Evolutionary conservation across 2,329 filamentous ascomycete genomes (phyloP).

Genomic region (Bipolaris cookei): DNA sequence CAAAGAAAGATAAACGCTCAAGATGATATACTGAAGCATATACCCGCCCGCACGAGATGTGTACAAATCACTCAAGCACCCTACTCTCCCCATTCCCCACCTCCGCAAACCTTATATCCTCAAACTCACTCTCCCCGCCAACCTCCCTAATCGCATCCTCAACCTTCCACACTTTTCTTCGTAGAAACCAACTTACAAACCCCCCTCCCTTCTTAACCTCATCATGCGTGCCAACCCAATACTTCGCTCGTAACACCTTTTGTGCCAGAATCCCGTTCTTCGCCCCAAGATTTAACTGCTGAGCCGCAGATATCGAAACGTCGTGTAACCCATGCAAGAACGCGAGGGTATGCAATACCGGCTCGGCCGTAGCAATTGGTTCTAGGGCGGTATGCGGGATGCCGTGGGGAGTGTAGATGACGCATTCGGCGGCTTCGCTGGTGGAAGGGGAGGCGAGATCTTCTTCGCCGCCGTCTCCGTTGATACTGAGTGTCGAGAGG

Average conservation of each 20-base stretch:
- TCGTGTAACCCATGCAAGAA: slow-evolving; percentile 70
- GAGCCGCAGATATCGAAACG: slow-evolving; percentile 57
- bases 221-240: slow-evolving; percentile 71
- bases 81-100: slow-evolving; percentile 64
- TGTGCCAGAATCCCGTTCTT: slow-evolving; percentile 66
- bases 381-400: slow-evolving; percentile 58
- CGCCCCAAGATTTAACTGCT: slow-evolving; percentile 69
- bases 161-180: slow-evolving; percentile 51
- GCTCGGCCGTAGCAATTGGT: slow-evolving; percentile 53
- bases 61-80: too few relatives aligned
- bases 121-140: slow-evolving; percentile 50
- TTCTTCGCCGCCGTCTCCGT: slow-evolving; percentile 37
- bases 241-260: slow-evolving; percentile 59
- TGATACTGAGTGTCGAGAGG: slow-evolving; percentile 36
- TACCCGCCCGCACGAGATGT: too few relatives aligned
- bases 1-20: too few relatives aligned
- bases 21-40: too few relatives aligned
- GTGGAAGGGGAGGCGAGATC: slow-evolving; percentile 15
- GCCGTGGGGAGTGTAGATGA: slow-evolving; percentile 71
- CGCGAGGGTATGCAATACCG: slow-evolving; percentile 60
- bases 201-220: slow-evolving; percentile 67
- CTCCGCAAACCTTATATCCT: slow-evolving; percentile 50
- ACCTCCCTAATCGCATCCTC: slow-evolving; percentile 58
- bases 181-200: slow-evolving; percentile 60
- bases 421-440: slow-evolving; percentile 55